Conservation (phyloP, 345 rosid species). For the Trapa bicornis region DNA sequence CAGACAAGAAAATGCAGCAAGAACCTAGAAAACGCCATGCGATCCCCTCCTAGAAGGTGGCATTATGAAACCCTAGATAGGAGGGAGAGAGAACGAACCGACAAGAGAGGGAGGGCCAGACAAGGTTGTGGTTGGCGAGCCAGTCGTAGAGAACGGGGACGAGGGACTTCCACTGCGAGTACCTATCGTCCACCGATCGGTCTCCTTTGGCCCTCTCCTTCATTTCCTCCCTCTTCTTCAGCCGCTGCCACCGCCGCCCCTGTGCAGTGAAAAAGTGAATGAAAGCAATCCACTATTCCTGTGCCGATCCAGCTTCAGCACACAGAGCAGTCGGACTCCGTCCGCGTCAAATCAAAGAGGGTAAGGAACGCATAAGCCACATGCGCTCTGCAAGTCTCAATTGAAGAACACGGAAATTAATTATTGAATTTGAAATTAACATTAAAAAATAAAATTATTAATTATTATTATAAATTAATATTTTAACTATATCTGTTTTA, state of each 20-base stretch:
- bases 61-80: constrained; percentile 9
- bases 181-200: constrained; percentile 18
- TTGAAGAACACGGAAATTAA: no score
- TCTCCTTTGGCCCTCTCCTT: constrained; percentile 9
- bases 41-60: background rate
- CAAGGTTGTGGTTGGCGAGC: constrained; percentile 24
- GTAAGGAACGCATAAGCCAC: no score
- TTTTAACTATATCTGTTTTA: no score
- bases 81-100: constrained; percentile 18
- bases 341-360: no score
- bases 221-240: background rate
- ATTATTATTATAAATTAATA: no score
- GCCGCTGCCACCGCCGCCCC: background rate
- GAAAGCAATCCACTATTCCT: background rate
- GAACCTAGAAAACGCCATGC: background rate
- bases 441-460: no score
- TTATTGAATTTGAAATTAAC: no score
- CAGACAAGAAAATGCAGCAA: background rate
- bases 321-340: no score
- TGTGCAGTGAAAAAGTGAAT: background rate
- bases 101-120: constrained; percentile 33
- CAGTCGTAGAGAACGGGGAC: constrained; percentile 20
- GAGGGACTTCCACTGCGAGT: constrained; percentile 16
- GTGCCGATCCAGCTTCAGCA: no score
- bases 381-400: no score